Evolutionary conservation across 352 stramenopile genomes (phyloP).

Genomic region (Thraustochytrium striatum): DNA sequence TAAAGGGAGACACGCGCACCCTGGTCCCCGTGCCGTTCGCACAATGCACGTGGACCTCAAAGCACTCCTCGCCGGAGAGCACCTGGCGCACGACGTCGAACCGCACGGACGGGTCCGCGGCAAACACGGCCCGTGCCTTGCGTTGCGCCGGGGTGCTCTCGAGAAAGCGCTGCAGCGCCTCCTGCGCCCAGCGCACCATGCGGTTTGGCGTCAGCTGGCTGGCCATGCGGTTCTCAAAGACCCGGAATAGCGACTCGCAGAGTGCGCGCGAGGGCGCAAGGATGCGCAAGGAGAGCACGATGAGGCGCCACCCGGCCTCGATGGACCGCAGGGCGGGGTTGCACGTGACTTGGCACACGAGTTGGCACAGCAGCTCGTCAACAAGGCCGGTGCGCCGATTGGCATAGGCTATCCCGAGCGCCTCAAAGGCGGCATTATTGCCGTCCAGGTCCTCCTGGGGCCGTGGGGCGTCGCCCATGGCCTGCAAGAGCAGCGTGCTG

Average conservation of each 20-base stretch:
- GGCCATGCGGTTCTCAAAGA: conserved; percentile 5
- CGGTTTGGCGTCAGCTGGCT: background rate
- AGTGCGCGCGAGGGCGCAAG: conserved; percentile 5
- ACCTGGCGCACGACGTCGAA: conserved; percentile 29
- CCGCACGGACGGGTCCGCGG: conserved; percentile 11
- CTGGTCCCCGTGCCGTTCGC: conserved; percentile 6
- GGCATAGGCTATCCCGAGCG: conserved; percentile 30
- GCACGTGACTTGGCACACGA: conserved; percentile 30
- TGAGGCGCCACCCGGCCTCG: conserved; percentile 7
- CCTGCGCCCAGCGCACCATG: conserved; percentile 25
- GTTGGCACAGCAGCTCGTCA: conserved; percentile 11
- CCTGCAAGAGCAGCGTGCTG: conserved; percentile 6
- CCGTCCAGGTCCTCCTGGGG: background rate
- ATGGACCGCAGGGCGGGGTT: conserved; percentile 20
- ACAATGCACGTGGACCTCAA: conserved; percentile 32
- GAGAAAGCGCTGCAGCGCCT: background rate
- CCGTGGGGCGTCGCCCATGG: background rate
- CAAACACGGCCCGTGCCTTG: conserved; percentile 27
- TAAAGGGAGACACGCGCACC: conserved; percentile 17
- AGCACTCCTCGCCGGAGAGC: background rate
- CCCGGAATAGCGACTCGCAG: background rate
- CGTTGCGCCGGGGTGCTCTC: background rate
- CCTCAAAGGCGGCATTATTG: conserved; percentile 11
- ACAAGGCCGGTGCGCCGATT: conserved; percentile 18
- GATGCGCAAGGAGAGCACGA: conserved; percentile 25